Evolutionary conservation across 768 basidiomycete species (phyloP), one percentile per base, ranked within the genome.

Genomic region (Mycena albidolilacea): DNA sequence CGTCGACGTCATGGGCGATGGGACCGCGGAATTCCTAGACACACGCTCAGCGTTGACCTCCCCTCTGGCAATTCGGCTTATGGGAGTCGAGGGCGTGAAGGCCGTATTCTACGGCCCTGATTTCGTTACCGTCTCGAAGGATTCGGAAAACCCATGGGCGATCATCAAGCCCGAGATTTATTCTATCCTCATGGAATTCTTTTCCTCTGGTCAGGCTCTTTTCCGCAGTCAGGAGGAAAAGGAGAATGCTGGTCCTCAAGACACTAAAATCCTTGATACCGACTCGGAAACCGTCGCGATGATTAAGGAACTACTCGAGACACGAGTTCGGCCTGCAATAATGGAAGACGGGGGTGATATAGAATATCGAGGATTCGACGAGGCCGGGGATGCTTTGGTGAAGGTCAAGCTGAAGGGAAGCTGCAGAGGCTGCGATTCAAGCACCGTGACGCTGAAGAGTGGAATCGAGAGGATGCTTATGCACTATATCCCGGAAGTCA

Each of bases 311-410:
- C 81, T 99, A 48, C 85, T 99, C 62, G 97, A 98, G 80, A 99
- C 97, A 3, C 86, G 98, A 15, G 96, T 99, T 19, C 86, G 98
- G 67, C 98, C 98, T 7, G 95, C 97, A 6, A 99, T 99, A 72
- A 97, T 97, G 95, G 98, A 99, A 81, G 97, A 99, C 69, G 98
- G 98, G 0, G 98, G 98, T 2, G 98, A 99, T 80, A 97, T 99
- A 69, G 97, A 99, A 83, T 99, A 95, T 81, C 90, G 93, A 44
- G 97, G 95, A 4, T 97, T 99, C 78, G 88, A 90, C 62, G 95
- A 97, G 75, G 90, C 90, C 23, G 95, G 94, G 3, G 82, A 84
- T 30, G 95, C 95, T 0, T 78, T 94, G 39, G 97, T 99, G 7
- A 90, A 89, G 80, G 87, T 99, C 39, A 97, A 94, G 82, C 87